Evolutionary conservation across 148 eudicot genomes (phyloP).

Genomic region (Polygonum maritimum): DNA sequence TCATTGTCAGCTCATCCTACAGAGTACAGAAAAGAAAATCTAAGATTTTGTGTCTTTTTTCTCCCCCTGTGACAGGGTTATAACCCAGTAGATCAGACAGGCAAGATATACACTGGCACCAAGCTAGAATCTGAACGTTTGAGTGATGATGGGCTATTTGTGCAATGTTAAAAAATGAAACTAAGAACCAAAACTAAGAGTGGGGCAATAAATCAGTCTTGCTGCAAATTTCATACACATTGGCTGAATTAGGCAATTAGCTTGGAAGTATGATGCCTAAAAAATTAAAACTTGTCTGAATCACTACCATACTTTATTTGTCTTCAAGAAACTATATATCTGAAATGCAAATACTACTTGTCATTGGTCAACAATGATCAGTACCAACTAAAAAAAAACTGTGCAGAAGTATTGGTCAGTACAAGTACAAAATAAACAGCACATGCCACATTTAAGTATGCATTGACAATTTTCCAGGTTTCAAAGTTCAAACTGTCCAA

Average conservation of each 20-base stretch:
- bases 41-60: background rate
- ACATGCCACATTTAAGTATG: background rate
- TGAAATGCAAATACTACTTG: background rate
- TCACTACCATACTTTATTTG: background rate
- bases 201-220: background rate
- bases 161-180: background rate
- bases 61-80: background rate
- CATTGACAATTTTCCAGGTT: background rate
- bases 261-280: background rate
- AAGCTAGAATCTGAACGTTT: background rate
- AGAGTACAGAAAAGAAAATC: constrained; percentile 19
- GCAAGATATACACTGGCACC: background rate
- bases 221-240: background rate
- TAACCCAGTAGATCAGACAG: background rate
- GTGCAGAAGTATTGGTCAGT: background rate
- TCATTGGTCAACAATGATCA: background rate
- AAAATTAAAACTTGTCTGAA: background rate
- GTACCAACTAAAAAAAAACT: background rate
- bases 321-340: background rate
- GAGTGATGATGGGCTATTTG: background rate
- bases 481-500: background rate
- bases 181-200: background rate
- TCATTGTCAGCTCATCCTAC: constrained; percentile 80
- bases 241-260: background rate
- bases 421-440: background rate